A percentile compares a stretch with the other conserved stretches of the same genome.
phyloP scores from a whole-genome alignment of 257 asterid species.

The Scutellaria minor region DNA sequence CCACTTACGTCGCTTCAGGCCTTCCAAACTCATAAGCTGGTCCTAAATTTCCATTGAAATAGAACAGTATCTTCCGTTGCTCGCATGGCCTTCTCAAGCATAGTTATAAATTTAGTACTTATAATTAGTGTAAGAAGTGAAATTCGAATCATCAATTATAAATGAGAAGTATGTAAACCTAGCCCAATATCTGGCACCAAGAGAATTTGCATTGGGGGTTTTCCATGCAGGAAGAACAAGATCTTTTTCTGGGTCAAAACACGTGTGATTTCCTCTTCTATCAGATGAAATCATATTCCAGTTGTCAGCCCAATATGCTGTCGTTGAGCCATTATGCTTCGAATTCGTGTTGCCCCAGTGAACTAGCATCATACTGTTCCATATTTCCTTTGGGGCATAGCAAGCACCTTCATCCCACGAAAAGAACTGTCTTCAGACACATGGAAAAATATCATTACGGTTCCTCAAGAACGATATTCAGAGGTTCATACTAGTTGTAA shows the following conservation, averaged over 20 bases:
- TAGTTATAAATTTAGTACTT: constrained; percentile 8
- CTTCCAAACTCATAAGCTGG: constrained; percentile 87
- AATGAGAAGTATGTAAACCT: constrained; percentile 50
- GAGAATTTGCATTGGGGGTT: constrained; percentile 66
- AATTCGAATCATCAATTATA: neutral
- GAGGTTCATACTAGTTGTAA: constrained; percentile 2
- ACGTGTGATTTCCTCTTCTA: constrained; percentile 87
- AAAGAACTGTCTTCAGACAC: constrained; percentile 70
- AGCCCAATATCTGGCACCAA: constrained; percentile 66
- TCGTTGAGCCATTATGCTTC: constrained; percentile 88
- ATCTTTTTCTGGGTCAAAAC: constrained; percentile 94
- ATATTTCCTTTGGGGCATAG: constrained; percentile 98
- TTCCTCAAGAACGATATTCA: constrained; percentile 9
- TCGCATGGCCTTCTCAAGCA: constrained; percentile 73
- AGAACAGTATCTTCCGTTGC: constrained; percentile 73
- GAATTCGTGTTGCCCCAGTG: constrained; percentile 98
- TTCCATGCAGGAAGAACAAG: constrained; percentile 98
- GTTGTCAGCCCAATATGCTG: constrained; percentile 88
- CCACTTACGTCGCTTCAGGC: constrained; percentile 89
- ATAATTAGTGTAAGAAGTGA: neutral
- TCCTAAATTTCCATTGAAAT: constrained; percentile 95
- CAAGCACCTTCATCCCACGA: constrained; percentile 99
- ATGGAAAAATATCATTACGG: constrained; percentile 29
- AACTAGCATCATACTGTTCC: constrained; percentile 98
- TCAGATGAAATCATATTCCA: constrained; percentile 78